Conservation (phyloP, 768 basidiomycete species). For the Tricholoma bakamatsutake region DNA sequence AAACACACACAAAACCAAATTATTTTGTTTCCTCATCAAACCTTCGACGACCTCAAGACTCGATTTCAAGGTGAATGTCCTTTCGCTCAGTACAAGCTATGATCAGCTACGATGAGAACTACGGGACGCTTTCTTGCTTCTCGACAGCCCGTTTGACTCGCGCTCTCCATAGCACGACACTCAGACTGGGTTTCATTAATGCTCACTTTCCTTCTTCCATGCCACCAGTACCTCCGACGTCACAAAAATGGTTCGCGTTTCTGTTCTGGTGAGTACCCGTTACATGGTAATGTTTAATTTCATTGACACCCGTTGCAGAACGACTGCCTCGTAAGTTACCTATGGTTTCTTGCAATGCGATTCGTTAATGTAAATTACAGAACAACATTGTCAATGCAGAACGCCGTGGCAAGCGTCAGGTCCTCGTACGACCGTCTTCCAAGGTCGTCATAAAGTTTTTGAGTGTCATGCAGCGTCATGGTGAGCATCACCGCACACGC, state of each 20-base stretch:
- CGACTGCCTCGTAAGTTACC: conserved; percentile 34
- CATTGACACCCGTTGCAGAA: conserved; percentile 25
- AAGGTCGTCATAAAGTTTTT: conserved; percentile 99
- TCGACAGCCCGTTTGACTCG: conserved; percentile 66
- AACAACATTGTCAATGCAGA: conserved; percentile 99
- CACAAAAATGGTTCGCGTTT: conserved; percentile 78
- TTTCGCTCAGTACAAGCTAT: conserved; percentile 11
- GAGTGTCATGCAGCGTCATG: conserved; percentile 98
- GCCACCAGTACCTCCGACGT: conserved; percentile 14
- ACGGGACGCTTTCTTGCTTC: conserved; percentile 10
- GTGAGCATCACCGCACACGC: conserved; percentile 39
- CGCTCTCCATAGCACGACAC: conserved; percentile 78
- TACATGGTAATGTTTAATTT: background rate
- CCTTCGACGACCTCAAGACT: conserved; percentile 20
- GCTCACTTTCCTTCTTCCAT: conserved; percentile 24
- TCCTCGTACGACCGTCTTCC: conserved; percentile 93
- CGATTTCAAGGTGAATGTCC: conserved; percentile 38
- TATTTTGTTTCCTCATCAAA: conserved; percentile 5
- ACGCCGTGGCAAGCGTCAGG: conserved; percentile 99
- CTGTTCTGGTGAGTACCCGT: conserved; percentile 68
- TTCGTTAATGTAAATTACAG: conserved; percentile 26
- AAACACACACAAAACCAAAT: conserved; percentile 18
- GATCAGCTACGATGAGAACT: conserved; percentile 18
- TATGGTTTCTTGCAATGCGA: conserved; percentile 3
- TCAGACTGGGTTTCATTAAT: conserved; percentile 59